Evolutionary conservation across 257 asterid species (phyloP).

Genomic region (Agastache rugosa): DNA sequence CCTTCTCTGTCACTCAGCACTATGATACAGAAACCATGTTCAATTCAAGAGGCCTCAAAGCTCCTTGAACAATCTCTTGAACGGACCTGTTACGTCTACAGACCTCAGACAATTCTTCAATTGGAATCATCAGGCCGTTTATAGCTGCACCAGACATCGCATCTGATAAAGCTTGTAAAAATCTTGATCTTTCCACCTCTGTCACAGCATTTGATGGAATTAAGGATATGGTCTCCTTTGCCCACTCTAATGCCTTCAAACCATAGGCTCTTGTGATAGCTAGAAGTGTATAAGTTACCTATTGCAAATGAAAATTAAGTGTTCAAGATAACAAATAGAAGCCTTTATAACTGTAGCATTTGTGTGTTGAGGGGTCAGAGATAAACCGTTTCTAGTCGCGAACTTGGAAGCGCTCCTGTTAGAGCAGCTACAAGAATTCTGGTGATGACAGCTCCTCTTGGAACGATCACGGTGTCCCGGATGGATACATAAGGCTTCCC

Average conservation of each 20-base stretch:
- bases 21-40: constrained; percentile 67
- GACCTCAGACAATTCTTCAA: constrained; percentile 92
- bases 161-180: constrained; percentile 80
- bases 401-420: constrained; percentile 94
- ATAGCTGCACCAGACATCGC: constrained; percentile 65
- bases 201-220: constrained; percentile 88
- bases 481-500: constrained; percentile 68
- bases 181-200: constrained; percentile 73
- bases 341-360: background rate
- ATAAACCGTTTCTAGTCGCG: constrained; percentile 85
- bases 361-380: constrained; percentile 19
- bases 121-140: constrained; percentile 68
- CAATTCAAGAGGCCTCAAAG: constrained; percentile 89
- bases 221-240: constrained; percentile 68
- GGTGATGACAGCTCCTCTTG: constrained; percentile 76
- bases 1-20: constrained; percentile 59
- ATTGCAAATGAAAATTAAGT: constrained; percentile 24
- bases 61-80: constrained; percentile 95
- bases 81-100: constrained; percentile 96
- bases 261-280: constrained; percentile 82
- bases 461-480: constrained; percentile 80
- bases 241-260: constrained; percentile 81
- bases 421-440: constrained; percentile 84
- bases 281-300: constrained; percentile 85
- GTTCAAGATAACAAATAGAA: constrained; percentile 29